A percentile compares a stretch with the other conserved stretches of the same genome.
These are phyloP conservation scores for Euphorbia tirucalli DNA, from an alignment of 345 rosid genomes.

Conservation along the genomic window DNA sequence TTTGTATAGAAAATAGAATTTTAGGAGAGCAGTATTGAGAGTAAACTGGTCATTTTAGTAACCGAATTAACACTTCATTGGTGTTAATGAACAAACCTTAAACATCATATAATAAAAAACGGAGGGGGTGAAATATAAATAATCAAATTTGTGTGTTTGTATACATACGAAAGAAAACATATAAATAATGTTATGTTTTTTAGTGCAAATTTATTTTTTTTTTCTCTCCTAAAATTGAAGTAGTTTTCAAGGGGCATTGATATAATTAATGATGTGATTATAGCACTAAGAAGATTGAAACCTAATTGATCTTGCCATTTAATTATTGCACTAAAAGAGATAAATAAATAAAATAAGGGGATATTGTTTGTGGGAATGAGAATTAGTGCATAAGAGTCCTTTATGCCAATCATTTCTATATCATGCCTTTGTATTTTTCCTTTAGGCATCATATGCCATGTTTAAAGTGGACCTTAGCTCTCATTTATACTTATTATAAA, in stretches of 20 bases:
- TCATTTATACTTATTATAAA: neutral
- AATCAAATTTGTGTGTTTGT: too few relatives aligned
- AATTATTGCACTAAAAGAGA: slow-evolving; percentile 15
- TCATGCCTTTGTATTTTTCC: slow-evolving; percentile 3
- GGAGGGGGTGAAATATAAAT: too few relatives aligned
- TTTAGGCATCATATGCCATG: slow-evolving; percentile 17
- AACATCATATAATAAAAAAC: too few relatives aligned
- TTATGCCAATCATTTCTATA: slow-evolving; percentile 29
- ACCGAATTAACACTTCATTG: too few relatives aligned
- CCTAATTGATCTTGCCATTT: neutral
- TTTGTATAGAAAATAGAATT: too few relatives aligned
- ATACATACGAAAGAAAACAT: too few relatives aligned
- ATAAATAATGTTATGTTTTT: too few relatives aligned
- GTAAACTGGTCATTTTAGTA: too few relatives aligned
- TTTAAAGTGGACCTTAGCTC: slow-evolving; percentile 12
- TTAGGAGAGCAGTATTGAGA: too few relatives aligned
- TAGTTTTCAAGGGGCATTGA: neutral
- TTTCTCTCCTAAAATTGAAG: neutral
- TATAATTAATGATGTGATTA: neutral
- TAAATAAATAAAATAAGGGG: neutral
- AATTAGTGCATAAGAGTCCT: slow-evolving; percentile 7
- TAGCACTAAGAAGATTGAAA: slow-evolving; percentile 1
- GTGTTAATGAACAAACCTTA: too few relatives aligned
- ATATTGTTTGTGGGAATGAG: neutral
- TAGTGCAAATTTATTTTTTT: too few relatives aligned